A percentile compares a stretch with the other conserved stretches of the same genome.
Conservation (phyloP, 371 early-diverging fungal species). For the Mortierella sp. region DNA sequence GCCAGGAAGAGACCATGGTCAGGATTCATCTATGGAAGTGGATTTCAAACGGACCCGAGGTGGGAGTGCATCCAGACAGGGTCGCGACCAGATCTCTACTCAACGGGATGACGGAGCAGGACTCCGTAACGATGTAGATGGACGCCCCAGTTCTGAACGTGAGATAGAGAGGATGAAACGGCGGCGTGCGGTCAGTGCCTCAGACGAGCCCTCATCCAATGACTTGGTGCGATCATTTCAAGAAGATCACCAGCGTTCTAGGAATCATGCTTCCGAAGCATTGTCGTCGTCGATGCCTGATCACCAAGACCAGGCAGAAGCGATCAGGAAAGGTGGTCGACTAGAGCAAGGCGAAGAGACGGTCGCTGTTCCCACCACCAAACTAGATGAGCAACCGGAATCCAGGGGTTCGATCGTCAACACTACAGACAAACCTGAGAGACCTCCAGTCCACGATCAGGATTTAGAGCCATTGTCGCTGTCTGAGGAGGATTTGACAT, state of each 20-base stretch:
- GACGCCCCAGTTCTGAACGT: background rate
- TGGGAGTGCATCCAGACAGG: background rate
- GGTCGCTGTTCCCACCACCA: too few relatives aligned
- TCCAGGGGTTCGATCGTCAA: too few relatives aligned
- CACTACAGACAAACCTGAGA: too few relatives aligned
- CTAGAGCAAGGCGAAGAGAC: background rate
- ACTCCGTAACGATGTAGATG: constrained; percentile 21
- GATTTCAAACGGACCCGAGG: background rate
- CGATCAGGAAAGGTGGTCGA: background rate
- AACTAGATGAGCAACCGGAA: too few relatives aligned
- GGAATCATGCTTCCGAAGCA: background rate
- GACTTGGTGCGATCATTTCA: constrained; percentile 9
- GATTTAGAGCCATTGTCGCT: too few relatives aligned
- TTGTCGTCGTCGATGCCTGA: background rate
- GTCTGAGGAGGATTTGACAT: too few relatives aligned
- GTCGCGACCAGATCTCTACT: constrained; percentile 17
- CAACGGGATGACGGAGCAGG: constrained; percentile 22
- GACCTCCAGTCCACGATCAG: too few relatives aligned
- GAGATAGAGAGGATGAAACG: too few relatives aligned
- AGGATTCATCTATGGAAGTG: background rate
- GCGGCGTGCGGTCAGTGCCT: background rate
- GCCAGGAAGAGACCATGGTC: background rate
- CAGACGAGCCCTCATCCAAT: constrained; percentile 7
- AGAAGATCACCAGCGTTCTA: background rate
- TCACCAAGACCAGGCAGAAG: background rate